These are phyloP conservation scores for Rhizopogon roseolus DNA, from an alignment of 768 basidiomycete genomes.

Conservation along the genomic window DNA sequence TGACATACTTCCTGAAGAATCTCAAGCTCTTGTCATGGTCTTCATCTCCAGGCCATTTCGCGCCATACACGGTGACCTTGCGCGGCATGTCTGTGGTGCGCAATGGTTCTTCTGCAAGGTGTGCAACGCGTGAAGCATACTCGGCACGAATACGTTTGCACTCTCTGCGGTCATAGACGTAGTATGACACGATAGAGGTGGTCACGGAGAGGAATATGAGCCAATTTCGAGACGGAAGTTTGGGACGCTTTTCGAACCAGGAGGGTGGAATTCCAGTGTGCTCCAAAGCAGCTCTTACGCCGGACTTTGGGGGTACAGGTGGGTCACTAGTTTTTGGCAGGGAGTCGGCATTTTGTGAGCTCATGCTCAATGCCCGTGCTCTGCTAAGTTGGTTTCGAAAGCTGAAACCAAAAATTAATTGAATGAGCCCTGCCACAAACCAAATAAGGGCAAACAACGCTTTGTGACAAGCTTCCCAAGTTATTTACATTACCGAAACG, in stretches of 20 bases:
- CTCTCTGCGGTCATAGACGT: slow-evolving; percentile 82
- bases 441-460: slow-evolving; percentile 17
- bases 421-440: slow-evolving; percentile 16
- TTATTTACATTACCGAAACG: slow-evolving; percentile 2
- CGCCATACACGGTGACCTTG: slow-evolving; percentile 81
- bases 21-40: slow-evolving; percentile 78
- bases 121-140: slow-evolving; percentile 77
- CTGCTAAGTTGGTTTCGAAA: background rate
- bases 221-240: slow-evolving; percentile 90
- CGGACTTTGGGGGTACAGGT: slow-evolving; percentile 34
- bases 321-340: background rate
- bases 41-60: slow-evolving; percentile 93
- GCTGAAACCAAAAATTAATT: slow-evolving; percentile 12
- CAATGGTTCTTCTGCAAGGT: slow-evolving; percentile 66
- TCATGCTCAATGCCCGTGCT: slow-evolving; percentile 2
- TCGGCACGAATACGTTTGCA: slow-evolving; percentile 72
- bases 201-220: slow-evolving; percentile 85
- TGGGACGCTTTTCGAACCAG: slow-evolving; percentile 81
- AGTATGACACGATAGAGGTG: slow-evolving; percentile 63
- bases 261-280: slow-evolving; percentile 69
- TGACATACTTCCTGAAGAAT: slow-evolving; percentile 96
- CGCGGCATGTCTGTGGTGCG: slow-evolving; percentile 63
- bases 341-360: slow-evolving; percentile 2
- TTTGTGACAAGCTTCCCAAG: background rate
- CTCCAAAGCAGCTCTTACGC: slow-evolving; percentile 55